Evolutionary conservation across 2,329 filamentous ascomycete genomes (phyloP).

Genomic region (Truncatella angustata): DNA sequence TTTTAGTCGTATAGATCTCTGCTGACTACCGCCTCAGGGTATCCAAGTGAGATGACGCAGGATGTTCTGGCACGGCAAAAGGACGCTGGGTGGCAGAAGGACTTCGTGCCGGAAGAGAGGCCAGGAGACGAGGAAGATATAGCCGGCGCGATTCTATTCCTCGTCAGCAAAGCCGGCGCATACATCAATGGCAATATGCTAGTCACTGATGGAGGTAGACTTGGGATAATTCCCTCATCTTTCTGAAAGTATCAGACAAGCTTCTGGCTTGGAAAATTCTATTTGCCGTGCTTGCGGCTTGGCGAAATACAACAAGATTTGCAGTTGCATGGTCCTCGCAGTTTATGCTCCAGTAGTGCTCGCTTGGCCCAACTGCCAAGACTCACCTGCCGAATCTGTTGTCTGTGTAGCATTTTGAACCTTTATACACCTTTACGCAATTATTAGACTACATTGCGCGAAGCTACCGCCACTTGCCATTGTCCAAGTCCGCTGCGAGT

Average conservation of each 20-base stretch:
- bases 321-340: neutral
- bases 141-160: conserved; percentile 50
- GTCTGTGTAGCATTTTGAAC: neutral
- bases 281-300: neutral
- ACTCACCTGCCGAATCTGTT: conserved; percentile 1
- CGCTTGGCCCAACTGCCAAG: neutral
- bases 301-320: neutral
- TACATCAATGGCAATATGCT: conserved; percentile 54
- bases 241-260: conserved; percentile 14
- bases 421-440: neutral
- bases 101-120: conserved; percentile 19
- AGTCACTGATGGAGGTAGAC: conserved; percentile 50
- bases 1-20: neutral
- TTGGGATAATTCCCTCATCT: conserved; percentile 25
- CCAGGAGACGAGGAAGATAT: conserved; percentile 44
- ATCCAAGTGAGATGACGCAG: conserved; percentile 44
- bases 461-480: neutral
- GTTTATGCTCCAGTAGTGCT: neutral
- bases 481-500: neutral
- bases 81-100: conserved; percentile 20
- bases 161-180: conserved; percentile 48
- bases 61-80: conserved; percentile 23
- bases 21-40: conserved; percentile 31
- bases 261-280: neutral
- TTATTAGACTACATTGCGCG: neutral